Conservation (phyloP, 1,284 basidiomycete genomes). For the Sporisorium scitamineum region DNA sequence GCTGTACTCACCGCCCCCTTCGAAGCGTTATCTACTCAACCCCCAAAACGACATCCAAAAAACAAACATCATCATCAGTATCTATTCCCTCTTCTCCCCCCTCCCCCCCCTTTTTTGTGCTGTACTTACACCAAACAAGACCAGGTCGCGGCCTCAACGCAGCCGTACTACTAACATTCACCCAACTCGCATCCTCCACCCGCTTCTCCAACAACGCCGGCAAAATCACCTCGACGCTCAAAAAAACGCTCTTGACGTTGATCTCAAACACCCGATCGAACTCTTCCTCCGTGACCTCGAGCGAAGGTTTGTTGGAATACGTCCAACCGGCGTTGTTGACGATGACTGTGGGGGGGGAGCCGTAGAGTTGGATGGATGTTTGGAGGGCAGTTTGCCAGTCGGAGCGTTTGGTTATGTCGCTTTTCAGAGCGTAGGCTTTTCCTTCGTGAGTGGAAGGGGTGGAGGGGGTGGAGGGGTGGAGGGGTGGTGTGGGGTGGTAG, state of each 20-base stretch:
- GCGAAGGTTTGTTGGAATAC: slow-evolving; percentile 41
- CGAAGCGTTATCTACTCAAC: slow-evolving; percentile 27
- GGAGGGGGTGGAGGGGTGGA: background rate
- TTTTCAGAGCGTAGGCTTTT: slow-evolving; percentile 15
- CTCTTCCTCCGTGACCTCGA: slow-evolving; percentile 32
- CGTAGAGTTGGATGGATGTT: slow-evolving; percentile 2
- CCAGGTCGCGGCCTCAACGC: slow-evolving; percentile 43
- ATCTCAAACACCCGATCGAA: slow-evolving; percentile 41
- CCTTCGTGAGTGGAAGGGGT: background rate
- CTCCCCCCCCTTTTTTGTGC: background rate
- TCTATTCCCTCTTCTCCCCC: background rate
- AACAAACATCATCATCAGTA: background rate
- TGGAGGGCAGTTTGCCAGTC: slow-evolving; percentile 13
- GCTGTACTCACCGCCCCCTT: slow-evolving; percentile 49
- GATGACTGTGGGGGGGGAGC: slow-evolving; percentile 6
- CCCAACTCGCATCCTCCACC: slow-evolving; percentile 22
- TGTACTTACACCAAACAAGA: slow-evolving; percentile 47
- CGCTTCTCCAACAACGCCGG: slow-evolving; percentile 10
- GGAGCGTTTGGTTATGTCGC: slow-evolving; percentile 19
- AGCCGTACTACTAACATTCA: slow-evolving; percentile 37
- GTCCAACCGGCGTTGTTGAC: slow-evolving; percentile 59
- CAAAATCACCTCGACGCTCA: slow-evolving; percentile 32
- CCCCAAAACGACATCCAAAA: too few species aligned
- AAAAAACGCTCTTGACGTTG: slow-evolving; percentile 43
- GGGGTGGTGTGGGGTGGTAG: slow-evolving; percentile 12